Conservation (phyloP, 805 yeast genomes). For the Ogataea sp. region DNA sequence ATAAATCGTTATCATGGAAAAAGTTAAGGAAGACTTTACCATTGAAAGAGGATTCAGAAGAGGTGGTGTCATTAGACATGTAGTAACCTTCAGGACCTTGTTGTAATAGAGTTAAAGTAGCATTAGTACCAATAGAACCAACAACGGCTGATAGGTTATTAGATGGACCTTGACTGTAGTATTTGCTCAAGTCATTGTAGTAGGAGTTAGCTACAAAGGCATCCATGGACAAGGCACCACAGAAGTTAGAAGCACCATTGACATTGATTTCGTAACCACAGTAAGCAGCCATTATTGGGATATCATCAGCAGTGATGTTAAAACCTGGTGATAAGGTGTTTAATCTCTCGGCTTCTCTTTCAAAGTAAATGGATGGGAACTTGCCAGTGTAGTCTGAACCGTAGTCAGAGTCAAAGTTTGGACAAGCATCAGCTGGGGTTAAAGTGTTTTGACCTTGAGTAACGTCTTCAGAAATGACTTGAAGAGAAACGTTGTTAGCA, state of each 20-base stretch:
- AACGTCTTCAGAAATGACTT: constrained; percentile 37
- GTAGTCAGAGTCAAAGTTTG: constrained; percentile 24
- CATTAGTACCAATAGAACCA: constrained; percentile 54
- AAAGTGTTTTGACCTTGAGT: constrained; percentile 50
- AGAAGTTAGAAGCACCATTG: constrained; percentile 57
- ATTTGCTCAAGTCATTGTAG: constrained; percentile 47
- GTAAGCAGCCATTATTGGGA: constrained; percentile 42
- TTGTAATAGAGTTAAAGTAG: constrained; percentile 21
- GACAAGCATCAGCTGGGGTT: constrained; percentile 43
- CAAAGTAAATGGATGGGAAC: constrained; percentile 30
- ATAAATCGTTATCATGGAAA: constrained; percentile 67
- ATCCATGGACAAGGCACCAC: constrained; percentile 58
- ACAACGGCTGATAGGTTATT: constrained; percentile 46
- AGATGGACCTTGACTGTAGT: constrained; percentile 60
- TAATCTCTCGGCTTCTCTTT: constrained; percentile 49
- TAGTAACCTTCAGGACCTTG: constrained; percentile 10
- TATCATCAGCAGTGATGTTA: constrained; percentile 45
- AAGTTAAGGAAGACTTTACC: constrained; percentile 54
- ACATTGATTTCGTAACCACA: constrained; percentile 75
- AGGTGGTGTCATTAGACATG: not conserved
- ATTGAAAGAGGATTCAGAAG: not conserved
- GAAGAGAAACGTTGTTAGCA: constrained; percentile 26
- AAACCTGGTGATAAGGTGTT: constrained; percentile 46
- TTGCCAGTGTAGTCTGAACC: constrained; percentile 8
- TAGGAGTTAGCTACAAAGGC: constrained; percentile 62